Percentiles rank a stretch among this genome's conserved stretches.
Conservation (phyloP, 2,329 filamentous ascomycete genomes). For the Ophiocordyceps sinensis region DNA sequence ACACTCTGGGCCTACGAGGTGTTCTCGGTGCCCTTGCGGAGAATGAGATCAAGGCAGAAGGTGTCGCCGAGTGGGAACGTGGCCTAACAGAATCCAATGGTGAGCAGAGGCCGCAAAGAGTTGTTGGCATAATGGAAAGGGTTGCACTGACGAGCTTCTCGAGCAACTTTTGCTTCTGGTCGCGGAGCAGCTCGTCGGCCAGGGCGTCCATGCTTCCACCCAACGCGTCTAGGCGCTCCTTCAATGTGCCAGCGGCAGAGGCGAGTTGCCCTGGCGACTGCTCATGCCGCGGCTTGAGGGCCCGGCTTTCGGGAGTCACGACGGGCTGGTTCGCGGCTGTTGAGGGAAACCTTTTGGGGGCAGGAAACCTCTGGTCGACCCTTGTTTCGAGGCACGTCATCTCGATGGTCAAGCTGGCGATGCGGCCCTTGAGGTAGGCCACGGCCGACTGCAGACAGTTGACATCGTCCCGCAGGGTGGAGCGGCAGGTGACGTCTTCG, state of each 20-base stretch:
- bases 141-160: too few species aligned
- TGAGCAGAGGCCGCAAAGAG: too few species aligned
- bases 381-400: neutral
- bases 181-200: neutral
- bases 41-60: too few species aligned
- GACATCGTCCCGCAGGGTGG: neutral
- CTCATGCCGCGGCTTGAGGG: neutral
- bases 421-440: conserved; percentile 5
- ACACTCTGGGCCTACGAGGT: too few species aligned
- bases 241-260: neutral
- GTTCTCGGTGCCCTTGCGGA: too few species aligned
- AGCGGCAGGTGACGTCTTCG: neutral
- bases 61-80: too few species aligned
- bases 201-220: neutral
- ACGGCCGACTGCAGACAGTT: neutral
- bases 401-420: conserved; percentile 3
- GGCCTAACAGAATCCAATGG: too few species aligned
- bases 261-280: neutral
- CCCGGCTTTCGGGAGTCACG: neutral
- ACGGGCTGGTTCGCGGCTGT: neutral
- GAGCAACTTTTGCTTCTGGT: neutral
- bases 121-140: too few species aligned
- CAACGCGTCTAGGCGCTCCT: neutral
- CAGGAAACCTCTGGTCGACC: neutral
- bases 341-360: neutral